These are phyloP conservation scores for Planoprotostelium fungivorum DNA, from an alignment of 78 protist species.

Conservation along the genomic window DNA sequence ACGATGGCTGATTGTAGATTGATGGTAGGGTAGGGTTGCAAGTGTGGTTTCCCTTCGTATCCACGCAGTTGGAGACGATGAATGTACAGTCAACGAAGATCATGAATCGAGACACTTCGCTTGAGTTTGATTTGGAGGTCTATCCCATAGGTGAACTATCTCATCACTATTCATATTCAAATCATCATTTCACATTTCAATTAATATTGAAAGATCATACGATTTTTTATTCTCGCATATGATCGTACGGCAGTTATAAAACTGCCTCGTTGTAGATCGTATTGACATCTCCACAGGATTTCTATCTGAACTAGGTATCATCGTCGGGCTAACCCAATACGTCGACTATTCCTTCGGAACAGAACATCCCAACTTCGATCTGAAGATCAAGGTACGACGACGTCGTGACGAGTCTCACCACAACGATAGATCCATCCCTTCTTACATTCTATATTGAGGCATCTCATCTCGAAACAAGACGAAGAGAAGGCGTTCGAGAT, in stretches of 20 bases:
- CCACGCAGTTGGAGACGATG: conserved; percentile 13
- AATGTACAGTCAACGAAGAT: conserved; percentile 6
- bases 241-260: too few relatives aligned
- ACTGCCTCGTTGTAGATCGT: neutral
- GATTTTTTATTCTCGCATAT: too few relatives aligned
- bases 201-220: too few relatives aligned
- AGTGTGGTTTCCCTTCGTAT: conserved; percentile 60
- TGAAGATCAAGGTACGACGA: conserved; percentile 22
- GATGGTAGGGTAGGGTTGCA: neutral
- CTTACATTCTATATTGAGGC: conserved; percentile 61
- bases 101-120: conserved; percentile 25
- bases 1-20: neutral
- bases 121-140: conserved; percentile 47
- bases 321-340: conserved; percentile 53
- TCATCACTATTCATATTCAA: neutral
- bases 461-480: conserved; percentile 32
- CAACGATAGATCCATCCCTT: conserved; percentile 40
- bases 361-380: conserved; percentile 42
- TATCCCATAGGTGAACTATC: conserved; percentile 38
- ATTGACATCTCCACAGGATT: conserved; percentile 3
- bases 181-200: neutral
- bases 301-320: conserved; percentile 48
- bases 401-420: neutral
- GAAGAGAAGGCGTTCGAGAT: conserved; percentile 47
- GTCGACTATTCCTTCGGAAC: conserved; percentile 38